Evolutionary conservation across 371 early-diverging fungal species (phyloP), one percentile per base, ranked within the genome.

Genomic region (Apophysomyces trapeziformis): DNA sequence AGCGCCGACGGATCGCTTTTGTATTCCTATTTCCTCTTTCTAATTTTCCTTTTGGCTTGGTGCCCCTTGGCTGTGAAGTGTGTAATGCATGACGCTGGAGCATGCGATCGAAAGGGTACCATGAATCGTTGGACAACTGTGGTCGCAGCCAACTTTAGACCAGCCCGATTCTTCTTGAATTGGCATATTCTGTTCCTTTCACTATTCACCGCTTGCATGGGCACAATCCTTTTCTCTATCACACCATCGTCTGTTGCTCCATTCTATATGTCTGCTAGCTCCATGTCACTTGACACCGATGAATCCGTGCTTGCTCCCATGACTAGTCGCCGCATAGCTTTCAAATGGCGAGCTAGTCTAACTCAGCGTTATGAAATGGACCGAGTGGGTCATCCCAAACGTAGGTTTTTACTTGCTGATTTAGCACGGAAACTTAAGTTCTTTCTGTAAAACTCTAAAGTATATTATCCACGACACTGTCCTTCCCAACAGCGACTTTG

Each of bases 401-500:
- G 79, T 74, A 70, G 56, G 60, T 18, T 7, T 8, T 32, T 5
- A 7, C 59, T 60, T 16, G 12, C 32, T 32, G 16, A 38, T n/a
- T 50, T 50, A 16, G 54, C 11, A 26, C 32, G 32, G 32, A 26
- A 26, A 26, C 32, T 26, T 26, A 26, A 26, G 32, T 26, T 26
- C 3, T 38, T 16, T 14, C 35, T 59, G 43, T 21, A 0, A 38
- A 54, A 56, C 3, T 3, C 32, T 26, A 18, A 39, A 79, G 77
- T 83, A 36, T 84, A 85, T 60, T 82, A 74, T 68, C 83, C 86
- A 32, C 75, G 80, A 4, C 76, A 77, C 18, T 84, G 84, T 68
- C 79, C 78, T 18, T 68, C 74, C 13, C 61, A 60, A 45, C 69
- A 75, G 59, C 73, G 68, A 21, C 71, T 76, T 11, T 86, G 86